Evolutionary conservation across 495 filamentous ascomycete species (phyloP).

Genomic region (Penicillium canariense): DNA sequence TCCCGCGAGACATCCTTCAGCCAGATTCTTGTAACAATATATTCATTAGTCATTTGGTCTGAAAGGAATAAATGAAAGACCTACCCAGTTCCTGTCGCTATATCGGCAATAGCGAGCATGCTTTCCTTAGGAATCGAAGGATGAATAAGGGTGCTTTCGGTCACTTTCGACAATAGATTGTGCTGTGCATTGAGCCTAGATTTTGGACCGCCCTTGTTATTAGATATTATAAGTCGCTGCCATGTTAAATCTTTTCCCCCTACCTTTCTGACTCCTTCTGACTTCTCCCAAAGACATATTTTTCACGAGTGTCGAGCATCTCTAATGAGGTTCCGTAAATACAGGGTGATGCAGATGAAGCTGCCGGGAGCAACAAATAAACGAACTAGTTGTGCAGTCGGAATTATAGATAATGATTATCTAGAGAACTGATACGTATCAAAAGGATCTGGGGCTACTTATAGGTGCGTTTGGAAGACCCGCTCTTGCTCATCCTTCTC

Average conservation of each 20-base stretch:
- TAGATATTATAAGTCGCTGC: not conserved
- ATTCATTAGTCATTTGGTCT: no score
- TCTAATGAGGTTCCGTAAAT: no score
- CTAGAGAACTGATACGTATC: not conserved
- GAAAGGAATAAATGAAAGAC: not conserved
- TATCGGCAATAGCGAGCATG: not conserved
- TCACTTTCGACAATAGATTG: not conserved
- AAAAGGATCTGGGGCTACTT: not conserved
- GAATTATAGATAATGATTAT: no score
- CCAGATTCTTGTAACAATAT: not conserved
- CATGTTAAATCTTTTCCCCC: no score
- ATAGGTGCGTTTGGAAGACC: not conserved
- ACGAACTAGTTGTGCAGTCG: no score
- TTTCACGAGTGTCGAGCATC: not conserved
- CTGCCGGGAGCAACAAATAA: no score
- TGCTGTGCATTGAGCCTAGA: not conserved
- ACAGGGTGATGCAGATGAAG: not conserved
- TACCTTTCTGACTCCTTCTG: not conserved
- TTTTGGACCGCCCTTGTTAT: not conserved
- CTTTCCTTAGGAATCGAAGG: not conserved
- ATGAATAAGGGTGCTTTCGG: not conserved
- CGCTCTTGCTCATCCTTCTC: not conserved
- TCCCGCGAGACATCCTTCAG: not conserved
- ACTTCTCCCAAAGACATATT: not conserved
- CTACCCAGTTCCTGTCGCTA: not conserved